Percentiles rank a stretch among this genome's conserved stretches.
These are phyloP conservation scores for Aspergillus sp. DNA, from an alignment of 2,329 filamentous ascomycete species.

Conservation along the genomic window DNA sequence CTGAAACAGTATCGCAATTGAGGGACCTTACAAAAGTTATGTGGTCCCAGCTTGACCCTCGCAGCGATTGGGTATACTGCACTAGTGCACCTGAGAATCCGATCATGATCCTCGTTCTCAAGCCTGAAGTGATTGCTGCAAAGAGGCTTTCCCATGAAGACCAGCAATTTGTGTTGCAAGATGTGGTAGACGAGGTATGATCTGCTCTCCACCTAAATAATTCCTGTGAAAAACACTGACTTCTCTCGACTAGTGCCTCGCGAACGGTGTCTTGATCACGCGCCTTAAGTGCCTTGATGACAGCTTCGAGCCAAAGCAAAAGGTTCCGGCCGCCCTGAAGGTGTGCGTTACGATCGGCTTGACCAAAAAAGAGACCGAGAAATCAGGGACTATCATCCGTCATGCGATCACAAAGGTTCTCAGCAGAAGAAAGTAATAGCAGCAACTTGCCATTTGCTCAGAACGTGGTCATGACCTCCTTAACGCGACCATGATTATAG, in stretches of 20 bases:
- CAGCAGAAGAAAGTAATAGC: conserved; percentile 51
- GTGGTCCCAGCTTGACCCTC: conserved; percentile 82
- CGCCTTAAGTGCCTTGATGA: conserved; percentile 77
- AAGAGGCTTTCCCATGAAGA: conserved; percentile 70
- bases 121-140: conserved; percentile 74
- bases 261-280: conserved; percentile 87
- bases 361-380: conserved; percentile 93
- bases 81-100: conserved; percentile 83
- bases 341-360: conserved; percentile 85
- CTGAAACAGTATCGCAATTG: conserved; percentile 74
- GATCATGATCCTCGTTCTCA: conserved; percentile 78
- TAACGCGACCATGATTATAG: conserved; percentile 16
- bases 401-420: conserved; percentile 95
- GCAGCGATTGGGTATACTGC: conserved; percentile 88
- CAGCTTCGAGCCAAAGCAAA: conserved; percentile 64
- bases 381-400: conserved; percentile 81
- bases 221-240: background rate
- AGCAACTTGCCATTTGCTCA: conserved; percentile 17
- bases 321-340: conserved; percentile 78
- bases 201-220: background rate
- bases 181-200: conserved; percentile 92
- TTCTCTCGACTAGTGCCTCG: conserved; percentile 60
- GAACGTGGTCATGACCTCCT: conserved; percentile 13
- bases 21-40: conserved; percentile 85
- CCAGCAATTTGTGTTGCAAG: conserved; percentile 81